phyloP scores from a whole-genome alignment of 208 protist species.

The Leishmania guyanensis region DNA sequence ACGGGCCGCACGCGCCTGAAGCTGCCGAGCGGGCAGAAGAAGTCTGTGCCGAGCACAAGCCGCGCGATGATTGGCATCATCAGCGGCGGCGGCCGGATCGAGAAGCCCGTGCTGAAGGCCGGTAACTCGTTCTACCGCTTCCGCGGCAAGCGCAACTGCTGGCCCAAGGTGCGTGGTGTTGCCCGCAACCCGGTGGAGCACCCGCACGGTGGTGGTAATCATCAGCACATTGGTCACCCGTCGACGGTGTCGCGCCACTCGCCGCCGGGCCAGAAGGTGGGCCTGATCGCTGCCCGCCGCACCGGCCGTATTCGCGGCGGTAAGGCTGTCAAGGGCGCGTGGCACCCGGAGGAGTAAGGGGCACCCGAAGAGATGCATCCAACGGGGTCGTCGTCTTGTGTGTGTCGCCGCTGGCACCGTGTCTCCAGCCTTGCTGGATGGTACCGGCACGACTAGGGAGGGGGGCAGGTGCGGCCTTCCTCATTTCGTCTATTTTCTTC shows the following conservation, averaged over 20 bases:
- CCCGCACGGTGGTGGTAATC: conserved; percentile 99
- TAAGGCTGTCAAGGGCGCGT: conserved; percentile 86
- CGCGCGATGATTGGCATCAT: conserved; percentile 99
- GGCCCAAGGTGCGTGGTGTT: conserved; percentile 99
- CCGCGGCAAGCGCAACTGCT: conserved; percentile 98
- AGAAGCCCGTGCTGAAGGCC: conserved; percentile 99
- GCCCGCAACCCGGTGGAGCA: conserved; percentile 99
- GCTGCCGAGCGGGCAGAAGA: conserved; percentile 99
- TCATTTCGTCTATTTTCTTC: conserved; percentile 10
- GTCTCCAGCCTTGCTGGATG: neutral
- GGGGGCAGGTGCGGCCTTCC: neutral
- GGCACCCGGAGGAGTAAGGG: conserved; percentile 87
- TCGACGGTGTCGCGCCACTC: conserved; percentile 92
- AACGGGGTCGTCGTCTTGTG: neutral
- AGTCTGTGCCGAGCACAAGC: conserved; percentile 92
- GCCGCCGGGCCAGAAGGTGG: conserved; percentile 97
- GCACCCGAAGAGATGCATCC: neutral
- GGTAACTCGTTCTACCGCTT: conserved; percentile 98
- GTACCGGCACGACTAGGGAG: neutral
- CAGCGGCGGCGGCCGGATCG: conserved; percentile 98
- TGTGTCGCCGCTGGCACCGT: neutral
- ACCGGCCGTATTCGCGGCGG: conserved; percentile 34
- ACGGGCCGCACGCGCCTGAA: conserved; percentile 96
- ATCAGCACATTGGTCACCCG: conserved; percentile 99
- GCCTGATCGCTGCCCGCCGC: conserved; percentile 98